Evolutionary conservation across 169 alveolate species (phyloP).

Genomic region (Plasmodium vivax): DNA sequence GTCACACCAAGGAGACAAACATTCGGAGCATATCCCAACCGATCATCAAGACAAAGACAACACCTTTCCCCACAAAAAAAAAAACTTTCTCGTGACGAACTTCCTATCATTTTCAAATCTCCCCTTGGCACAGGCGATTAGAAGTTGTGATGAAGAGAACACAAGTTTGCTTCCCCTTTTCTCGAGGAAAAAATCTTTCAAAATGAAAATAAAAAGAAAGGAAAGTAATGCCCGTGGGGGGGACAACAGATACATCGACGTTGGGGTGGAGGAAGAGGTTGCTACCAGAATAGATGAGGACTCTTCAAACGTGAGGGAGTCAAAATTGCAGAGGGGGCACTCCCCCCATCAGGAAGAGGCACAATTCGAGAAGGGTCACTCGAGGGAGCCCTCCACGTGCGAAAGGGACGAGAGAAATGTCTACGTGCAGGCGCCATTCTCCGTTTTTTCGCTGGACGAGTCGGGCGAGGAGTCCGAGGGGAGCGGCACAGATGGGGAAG

Average conservation of each 20-base stretch:
- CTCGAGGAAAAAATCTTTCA: conserved; percentile 71
- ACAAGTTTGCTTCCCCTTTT: conserved; percentile 52
- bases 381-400: neutral
- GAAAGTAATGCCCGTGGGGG: neutral
- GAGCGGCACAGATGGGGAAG: neutral
- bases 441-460: conserved; percentile 40
- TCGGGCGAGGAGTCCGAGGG: neutral
- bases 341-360: neutral
- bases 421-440: conserved; percentile 53
- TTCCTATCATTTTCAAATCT: conserved; percentile 27
- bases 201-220: conserved; percentile 63
- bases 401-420: neutral
- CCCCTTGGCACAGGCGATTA: conserved; percentile 33
- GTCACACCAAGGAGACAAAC: neutral
- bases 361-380: neutral
- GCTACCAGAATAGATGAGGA: conserved; percentile 2
- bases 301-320: neutral
- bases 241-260: conserved; percentile 28
- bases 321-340: neutral
- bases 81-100: conserved; percentile 31
- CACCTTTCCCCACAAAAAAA: neutral
- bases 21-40: neutral
- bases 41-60: neutral
- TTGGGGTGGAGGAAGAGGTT: neutral
- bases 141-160: conserved; percentile 5